Evolutionary conservation across 192 early-diverging fungal genomes (phyloP), one percentile per base, ranked within the genome.

Genomic region (Mortierella claussenii): DNA sequence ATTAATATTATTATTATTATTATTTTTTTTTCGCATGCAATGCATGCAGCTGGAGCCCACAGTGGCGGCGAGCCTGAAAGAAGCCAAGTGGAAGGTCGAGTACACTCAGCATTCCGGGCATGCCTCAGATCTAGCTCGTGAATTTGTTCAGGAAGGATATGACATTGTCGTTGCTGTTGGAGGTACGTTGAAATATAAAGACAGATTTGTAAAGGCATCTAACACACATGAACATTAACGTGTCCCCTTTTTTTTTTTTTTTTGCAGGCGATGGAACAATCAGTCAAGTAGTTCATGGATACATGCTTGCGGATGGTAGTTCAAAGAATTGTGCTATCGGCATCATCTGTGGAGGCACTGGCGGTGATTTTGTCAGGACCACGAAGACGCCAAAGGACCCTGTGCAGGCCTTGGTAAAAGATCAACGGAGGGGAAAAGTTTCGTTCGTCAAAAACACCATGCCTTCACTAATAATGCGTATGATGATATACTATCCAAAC

Each of bases 251-350:
- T 36, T 40, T 58, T 21, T 0, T 56, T 2, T n/a, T 49, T 0
- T 34, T n/a, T 24, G 10, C 32, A 74, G 69, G 69, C 17, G 69
- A 74, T 23, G 69, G 69, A n/a, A 74, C 69, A 13, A 65, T 74
- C 47, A 74, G 69, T 30, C 69, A 74, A 15, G 69, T 74, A 23
- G 69, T 74, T 10, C 55, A 74, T 26, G 69, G 69, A 44, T 74
- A 74, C 43, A 74, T 74, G 69, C 37, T 65, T 7, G 69, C 61
- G 1, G 62, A 74, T 34, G 69, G 69, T 1, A 36, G 21, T 15
- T 28, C 46, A 23, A 64, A 59, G 11, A 56, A 49, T 1, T 64
- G 61, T 15, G 28, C 69, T 37, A 59, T 74, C 6, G 69, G 69
- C 12, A 74, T 74, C 30, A 64, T 74, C 23, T 74, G 61, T 46